Evolutionary conservation across 1,284 basidiomycete genomes (phyloP).

Genomic region (Prillingera fragicola): DNA sequence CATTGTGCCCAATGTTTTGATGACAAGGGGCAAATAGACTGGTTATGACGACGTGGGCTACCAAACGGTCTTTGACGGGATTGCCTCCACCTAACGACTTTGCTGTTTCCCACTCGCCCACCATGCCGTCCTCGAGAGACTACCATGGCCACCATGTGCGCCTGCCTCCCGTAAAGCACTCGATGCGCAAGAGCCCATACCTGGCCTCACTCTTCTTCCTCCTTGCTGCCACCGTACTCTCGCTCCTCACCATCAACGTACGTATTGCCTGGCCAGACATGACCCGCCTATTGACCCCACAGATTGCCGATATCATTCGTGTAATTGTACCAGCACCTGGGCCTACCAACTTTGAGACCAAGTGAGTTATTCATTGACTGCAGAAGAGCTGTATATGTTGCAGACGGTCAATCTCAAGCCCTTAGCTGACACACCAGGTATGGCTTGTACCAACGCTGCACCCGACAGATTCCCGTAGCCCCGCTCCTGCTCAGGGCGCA

Average conservation of each 20-base stretch:
- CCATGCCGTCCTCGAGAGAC: neutral
- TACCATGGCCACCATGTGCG: conserved; percentile 1
- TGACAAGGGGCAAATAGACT: too few species aligned
- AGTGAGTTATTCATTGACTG: conserved; percentile 23
- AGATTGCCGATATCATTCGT: conserved; percentile 42
- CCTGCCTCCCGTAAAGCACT: conserved; percentile 23
- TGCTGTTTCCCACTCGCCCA: conserved; percentile 3
- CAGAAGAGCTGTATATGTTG: neutral
- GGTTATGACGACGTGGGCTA: neutral
- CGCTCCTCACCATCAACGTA: conserved; percentile 44
- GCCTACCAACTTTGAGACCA: conserved; percentile 42
- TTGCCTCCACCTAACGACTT: conserved; percentile 3
- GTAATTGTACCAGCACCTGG: conserved; percentile 33
- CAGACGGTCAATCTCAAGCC: neutral
- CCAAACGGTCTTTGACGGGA: too few species aligned
- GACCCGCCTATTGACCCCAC: neutral
- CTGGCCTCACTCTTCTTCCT: conserved; percentile 41
- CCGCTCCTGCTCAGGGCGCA: conserved; percentile 30
- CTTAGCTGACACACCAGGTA: conserved; percentile 28
- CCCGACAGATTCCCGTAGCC: conserved; percentile 25
- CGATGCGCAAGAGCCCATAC: conserved; percentile 44
- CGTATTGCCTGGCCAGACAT: conserved; percentile 5
- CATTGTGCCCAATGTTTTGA: too few species aligned
- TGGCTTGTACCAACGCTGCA: conserved; percentile 45
- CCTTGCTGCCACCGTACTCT: conserved; percentile 39